phyloP scores from a whole-genome alignment of 495 filamentous ascomycete species.

The Lophium mytilinum region DNA sequence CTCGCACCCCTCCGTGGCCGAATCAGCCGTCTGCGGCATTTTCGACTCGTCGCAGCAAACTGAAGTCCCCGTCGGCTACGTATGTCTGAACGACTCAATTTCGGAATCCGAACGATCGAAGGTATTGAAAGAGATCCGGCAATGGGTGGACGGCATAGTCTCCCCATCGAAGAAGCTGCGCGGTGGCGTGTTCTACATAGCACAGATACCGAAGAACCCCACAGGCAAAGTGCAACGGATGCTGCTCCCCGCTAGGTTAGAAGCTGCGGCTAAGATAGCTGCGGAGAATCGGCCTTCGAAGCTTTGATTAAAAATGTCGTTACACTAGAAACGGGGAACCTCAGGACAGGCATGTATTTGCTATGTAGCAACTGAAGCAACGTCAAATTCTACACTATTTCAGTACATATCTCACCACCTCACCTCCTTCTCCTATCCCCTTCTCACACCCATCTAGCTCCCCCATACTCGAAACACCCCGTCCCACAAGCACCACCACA shows the following conservation, averaged over 20 bases:
- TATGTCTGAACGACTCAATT: conserved; percentile 1
- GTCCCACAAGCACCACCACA: too few species aligned
- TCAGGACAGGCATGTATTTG: too few species aligned
- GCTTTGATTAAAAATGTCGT: too few species aligned
- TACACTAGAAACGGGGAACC: too few species aligned
- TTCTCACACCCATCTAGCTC: too few species aligned
- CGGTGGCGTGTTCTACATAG: conserved; percentile 12
- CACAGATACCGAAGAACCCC: conserved; percentile 12
- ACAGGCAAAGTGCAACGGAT: conserved; percentile 15
- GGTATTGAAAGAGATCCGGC: conserved; percentile 3
- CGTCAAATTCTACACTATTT: too few species aligned
- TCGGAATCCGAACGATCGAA: not conserved
- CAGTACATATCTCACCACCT: too few species aligned
- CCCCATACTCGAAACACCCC: too few species aligned
- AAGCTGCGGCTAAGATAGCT: not conserved
- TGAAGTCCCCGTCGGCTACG: conserved; percentile 15
- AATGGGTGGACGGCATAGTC: conserved; percentile 7
- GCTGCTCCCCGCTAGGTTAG: conserved; percentile 9
- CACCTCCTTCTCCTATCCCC: too few species aligned
- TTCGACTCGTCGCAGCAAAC: conserved; percentile 5
- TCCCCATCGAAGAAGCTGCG: conserved; percentile 12
- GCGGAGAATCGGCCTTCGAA: too few species aligned
- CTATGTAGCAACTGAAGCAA: too few species aligned
- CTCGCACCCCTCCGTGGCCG: conserved; percentile 9
- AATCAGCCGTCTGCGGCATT: conserved; percentile 11